Base-by-base conservation (phyloP, 495 filamentous ascomycete genomes). In the Pyrenula aspistea region DNA sequence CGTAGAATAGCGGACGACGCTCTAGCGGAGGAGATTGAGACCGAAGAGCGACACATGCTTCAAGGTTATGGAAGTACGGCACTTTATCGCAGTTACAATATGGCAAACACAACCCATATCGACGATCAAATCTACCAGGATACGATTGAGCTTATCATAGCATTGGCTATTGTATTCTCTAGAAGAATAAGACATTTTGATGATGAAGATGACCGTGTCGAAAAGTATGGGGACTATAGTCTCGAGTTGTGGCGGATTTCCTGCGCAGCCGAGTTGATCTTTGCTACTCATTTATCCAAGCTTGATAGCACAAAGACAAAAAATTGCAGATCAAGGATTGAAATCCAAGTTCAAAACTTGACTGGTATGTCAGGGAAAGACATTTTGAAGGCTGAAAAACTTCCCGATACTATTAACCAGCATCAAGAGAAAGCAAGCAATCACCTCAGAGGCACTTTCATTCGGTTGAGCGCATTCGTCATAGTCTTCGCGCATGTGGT, bases 41-140 rank as follows among this genome's bases (percentile, higher is more conserved):
- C 48, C 56, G 24, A 47, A 53, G 60, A 61, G 48, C 53, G 53
- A 19, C 60, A 61, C 25, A 49, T 25, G 23, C 49, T 61, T 22
- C 52, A 49, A 53, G 57, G 53, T n/a, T 61, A 61, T 24, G 60
- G 60, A 24, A 56, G 53, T 21, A 53, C 36, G 2, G 52, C 19
- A 15, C 51, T 61, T 19, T 53, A 56, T 51, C 22, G 56, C 20
- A 22, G 47, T 12, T 56, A 55, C 54, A 61, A 59, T 24, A 53
- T 23, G 21, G 24, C n/a, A 12, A 22, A 15, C 12, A 49, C 56
- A 36, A 53, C 54, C 12, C 24, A 2, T n/a, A 55, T 59, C 24
- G 49, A 60, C 56, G 60, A 60, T 60, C 57, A 53, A 0, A 36
- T 62, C 22, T 62, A 61, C 42, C 49, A 47, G 25, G 58, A 59